Base-by-base conservation (phyloP, 768 basidiomycete species). In the Ramaria rubella region DNA sequence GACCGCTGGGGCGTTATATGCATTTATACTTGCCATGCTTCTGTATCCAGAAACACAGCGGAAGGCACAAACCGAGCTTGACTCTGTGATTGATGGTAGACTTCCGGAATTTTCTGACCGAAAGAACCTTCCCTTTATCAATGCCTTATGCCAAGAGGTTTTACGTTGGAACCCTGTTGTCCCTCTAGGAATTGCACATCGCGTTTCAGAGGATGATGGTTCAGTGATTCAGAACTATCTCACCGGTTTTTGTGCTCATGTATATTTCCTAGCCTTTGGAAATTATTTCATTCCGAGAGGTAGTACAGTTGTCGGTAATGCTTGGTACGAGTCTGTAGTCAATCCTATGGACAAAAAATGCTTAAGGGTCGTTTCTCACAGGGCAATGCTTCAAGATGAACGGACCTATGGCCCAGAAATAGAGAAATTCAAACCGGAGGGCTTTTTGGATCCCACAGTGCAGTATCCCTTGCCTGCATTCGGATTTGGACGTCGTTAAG, bases 381-480 rank as follows among this genome's bases (percentile, higher is more conserved):
- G 34, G 50, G 50, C 9, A 52, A 52, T 52, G 23, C 36, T 52
- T 9, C 50, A 52, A 11, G 50, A 52, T 19, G 36, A 52, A 15
- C 21, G n/a, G 30, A 19, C 8, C 7, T 52, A 52, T 52, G 50
- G 52, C 1, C 52, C 30, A 52, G 50, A 52, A 12, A 40, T 31
- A 8, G 29, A 52, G 5, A 52, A 33, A 31, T 52, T 52, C 36
- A 52, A n/a, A 9, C 50, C 50, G 30, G 76, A 77, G 21, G 70
- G 80, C 15, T 81, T 75, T 62, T 49, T 77, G 7, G 48, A 40
- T 14, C 24, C 27, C 17, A 49, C 64, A 19, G 67, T 54, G 52
- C 42, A 54, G 52, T 34, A 40, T 19, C 50, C 50, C 30, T 33
- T 19, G 24, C 23, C 36, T n/a, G 38, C 52, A 12, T 54, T 54